Evolutionary conservation across 192 early-diverging fungal genomes (phyloP), one percentile per base, ranked within the genome.

Genomic region (Rhizoclosmatium sp.): DNA sequence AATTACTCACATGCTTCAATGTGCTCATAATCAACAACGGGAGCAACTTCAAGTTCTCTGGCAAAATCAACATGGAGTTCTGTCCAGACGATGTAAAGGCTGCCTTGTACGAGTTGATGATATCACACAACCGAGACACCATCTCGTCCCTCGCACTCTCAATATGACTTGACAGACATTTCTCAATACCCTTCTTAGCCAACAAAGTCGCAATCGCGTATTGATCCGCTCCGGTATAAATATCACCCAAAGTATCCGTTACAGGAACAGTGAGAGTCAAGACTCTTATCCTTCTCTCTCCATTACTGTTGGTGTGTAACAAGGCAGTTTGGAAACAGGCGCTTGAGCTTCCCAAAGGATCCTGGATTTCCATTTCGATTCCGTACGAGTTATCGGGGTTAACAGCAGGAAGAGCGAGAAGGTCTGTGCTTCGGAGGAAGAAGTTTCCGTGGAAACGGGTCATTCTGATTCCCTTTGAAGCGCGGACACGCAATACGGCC

Each of bases 291-390:
- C 97, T 91, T 16, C 97, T 90, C 81, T 99, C 97, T 51, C 85
- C 84, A 71, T 84, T 89, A 49, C 92, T 92, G 23, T 92, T 94
- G 3, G 97, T 98, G 81, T 97, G 94, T 60, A 99, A 82, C 61
- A 99, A 79, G 9, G 97, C 97, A 10, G 95, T 95, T 82, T 99
- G 97, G 91, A 99, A 96, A 78, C 94, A 98, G 5, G 94, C 94
- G 16, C 93, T 89, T 0, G 91, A 85, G n/a, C 86, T 86, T 9
- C 89, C 91, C 65, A 93, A 71, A 51, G 93, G 91, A 51, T 96
- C 94, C 69, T 93, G 93, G 39, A 96, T 85, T 48, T 85, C 81
- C 65, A 93, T 78, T 73, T 99, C 97, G 44, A 97, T 91, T 3
- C 91, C 92, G 79, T 97, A 99, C 12, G 89, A 88, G 78, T 96